Evolutionary conservation across 495 filamentous ascomycete species (phyloP), one percentile per base, ranked within the genome.

Genomic region (Penicillium waksmanii): DNA sequence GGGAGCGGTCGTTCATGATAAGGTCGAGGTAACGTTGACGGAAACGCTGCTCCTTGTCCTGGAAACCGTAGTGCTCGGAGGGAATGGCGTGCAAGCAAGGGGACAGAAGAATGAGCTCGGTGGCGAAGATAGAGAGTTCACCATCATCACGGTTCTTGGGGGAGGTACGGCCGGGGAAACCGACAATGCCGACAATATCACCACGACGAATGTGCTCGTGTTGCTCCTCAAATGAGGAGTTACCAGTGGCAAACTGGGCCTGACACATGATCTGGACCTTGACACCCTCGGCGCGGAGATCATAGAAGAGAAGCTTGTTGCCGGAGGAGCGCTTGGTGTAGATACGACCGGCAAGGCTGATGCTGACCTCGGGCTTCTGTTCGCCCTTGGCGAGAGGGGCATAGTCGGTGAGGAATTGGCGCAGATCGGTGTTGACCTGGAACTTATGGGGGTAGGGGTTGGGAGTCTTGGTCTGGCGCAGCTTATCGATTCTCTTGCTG

Each of bases 401-500:
- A 66, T 90, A 94, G 33, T 92, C 79, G 63, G 87, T 81, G 62
- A 90, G 76, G 76, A 95, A 93, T 47, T 92, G 84, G 60, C 83
- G 76, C 53, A 97, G 79, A 63, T 93, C 88, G 64, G 87, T 88
- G 65, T 86, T 91, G 72, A 90, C 86, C 46, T 92, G 80, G 83
- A 97, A 98, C 83, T 98, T 98, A 86, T 99, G 95, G 10, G 95
- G 96, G 74, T 96, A 97, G 17, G 95, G 92, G 73, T 96, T 89
- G 19, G 91, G 92, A 38, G 87, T 76, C 78, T 92, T 87, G 71
- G 84, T 87, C 72, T 89, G 82, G 70, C 88, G 87, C 56, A 97
- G 85, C 82, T 92, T 92, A 71, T 93, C 89, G 82, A 98, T 85
- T 48, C 81, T 82, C 52, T 90, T 85, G 65, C 87, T 92, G 49